A percentile compares a stretch with the other conserved stretches of the same genome.
Conservation (phyloP, 345 rosid species). For the Populus tremula region DNA sequence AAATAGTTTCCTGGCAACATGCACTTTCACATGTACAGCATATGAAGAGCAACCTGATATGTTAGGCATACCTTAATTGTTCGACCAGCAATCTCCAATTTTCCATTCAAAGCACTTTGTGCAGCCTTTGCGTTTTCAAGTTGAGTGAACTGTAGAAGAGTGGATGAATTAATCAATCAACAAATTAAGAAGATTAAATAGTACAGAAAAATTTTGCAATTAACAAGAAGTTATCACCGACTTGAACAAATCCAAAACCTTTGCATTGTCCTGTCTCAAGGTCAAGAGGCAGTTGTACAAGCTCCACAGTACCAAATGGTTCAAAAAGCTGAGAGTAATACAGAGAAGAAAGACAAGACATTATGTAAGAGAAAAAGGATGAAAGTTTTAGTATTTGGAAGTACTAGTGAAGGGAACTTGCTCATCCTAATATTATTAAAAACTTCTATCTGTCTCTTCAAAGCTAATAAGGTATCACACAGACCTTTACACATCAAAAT, state of each 20-base stretch:
- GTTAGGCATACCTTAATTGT: slow-evolving; percentile 61
- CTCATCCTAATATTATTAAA: not conserved
- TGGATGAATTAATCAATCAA: slow-evolving; percentile 1
- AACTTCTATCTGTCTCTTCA: not conserved
- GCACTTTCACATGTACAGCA: not conserved
- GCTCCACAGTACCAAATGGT: slow-evolving; percentile 93
- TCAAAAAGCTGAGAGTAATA: slow-evolving; percentile 64
- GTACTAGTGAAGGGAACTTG: not conserved
- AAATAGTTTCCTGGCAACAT: slow-evolving; percentile 1
- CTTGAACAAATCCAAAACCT: slow-evolving; percentile 97
- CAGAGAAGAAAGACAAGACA: not conserved
- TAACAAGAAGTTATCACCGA: slow-evolving; percentile 38
- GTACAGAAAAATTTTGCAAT: not conserved
- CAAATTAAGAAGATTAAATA: not conserved
- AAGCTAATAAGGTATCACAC: not conserved
- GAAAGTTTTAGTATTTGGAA: not conserved
- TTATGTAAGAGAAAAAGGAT: too few relatives aligned
- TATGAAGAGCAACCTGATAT: not conserved
- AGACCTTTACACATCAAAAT: too few relatives aligned
- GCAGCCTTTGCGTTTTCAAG: slow-evolving; percentile 91
- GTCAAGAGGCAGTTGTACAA: slow-evolving; percentile 91
- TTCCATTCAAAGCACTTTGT: slow-evolving; percentile 80
- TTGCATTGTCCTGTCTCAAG: slow-evolving; percentile 90
- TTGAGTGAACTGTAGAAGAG: slow-evolving; percentile 65
- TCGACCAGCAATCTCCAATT: slow-evolving; percentile 88